Evolutionary conservation across 495 filamentous ascomycete genomes (phyloP), one percentile per base, ranked within the genome.

Genomic region (Apodospora peruviana): DNA sequence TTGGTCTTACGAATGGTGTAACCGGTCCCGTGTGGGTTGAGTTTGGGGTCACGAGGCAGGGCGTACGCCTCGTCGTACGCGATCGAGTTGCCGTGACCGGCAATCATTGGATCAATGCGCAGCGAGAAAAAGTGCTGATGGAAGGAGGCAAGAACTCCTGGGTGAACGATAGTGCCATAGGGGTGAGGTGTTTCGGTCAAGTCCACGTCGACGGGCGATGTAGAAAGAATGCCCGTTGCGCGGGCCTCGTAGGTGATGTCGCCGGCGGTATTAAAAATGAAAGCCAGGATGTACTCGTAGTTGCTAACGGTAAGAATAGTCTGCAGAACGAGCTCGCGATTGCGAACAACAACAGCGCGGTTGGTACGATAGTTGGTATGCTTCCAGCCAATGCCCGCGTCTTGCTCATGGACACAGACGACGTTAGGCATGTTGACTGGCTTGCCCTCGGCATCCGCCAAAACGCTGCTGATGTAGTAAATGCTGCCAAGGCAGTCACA

Each of bases 101-200:
- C 89, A 46, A 95, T 75, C 36, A 80, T 78, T 5, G 90, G 90
- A 63, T 96, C 90, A 14, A 96, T 74, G 12, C 90, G 85, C 1
- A 95, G 80, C 2, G 85, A 88, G 69, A 96, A 93, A 64, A 95
- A 87, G 68, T 96, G 90, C 57, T 96, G 90, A 54, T 96, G 90
- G 80, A 46, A 81, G 46, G 45, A 61, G 56, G 62, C 88, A 40
- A 96, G 78, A 8, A 90, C 88, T 0, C 90, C 90, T 0, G 90
- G 90, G 50, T 89, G 85, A 7, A 96, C 87, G 25, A 91, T 77
- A 1, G 90, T 96, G 37, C 90, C 90, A 76, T 85, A 95, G 5
- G 21, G 57, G 22, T 64, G 61, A 0, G 61, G 53, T 0, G 48
- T 53, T 66, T 41, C 82, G 9, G 83, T 83, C 20, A 88, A 83